Conservation (phyloP, 2,329 filamentous ascomycete species). For the Colletotrichum lupini region DNA sequence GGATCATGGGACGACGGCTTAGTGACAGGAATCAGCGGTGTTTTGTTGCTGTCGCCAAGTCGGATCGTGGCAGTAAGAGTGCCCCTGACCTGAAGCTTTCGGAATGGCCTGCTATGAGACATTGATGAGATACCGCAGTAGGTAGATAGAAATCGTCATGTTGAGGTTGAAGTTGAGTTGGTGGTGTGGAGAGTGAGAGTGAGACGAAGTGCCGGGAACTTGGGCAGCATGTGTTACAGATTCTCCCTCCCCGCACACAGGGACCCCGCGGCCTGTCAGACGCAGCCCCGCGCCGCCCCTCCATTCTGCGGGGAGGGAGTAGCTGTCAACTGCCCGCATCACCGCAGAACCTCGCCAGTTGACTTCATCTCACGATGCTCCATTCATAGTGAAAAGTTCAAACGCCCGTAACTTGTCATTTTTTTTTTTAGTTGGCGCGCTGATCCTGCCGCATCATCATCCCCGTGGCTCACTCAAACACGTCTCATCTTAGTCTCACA, state of each 20-base stretch:
- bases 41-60: too few species aligned
- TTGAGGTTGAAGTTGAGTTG: background rate
- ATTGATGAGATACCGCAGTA: background rate
- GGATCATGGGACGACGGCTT: too few species aligned
- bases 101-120: background rate
- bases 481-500: background rate
- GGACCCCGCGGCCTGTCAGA: constrained; percentile 11
- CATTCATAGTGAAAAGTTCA: too few species aligned
- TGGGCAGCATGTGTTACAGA: background rate
- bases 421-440: background rate
- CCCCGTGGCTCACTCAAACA: background rate
- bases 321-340: background rate
- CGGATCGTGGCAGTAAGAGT: too few species aligned
- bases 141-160: background rate
- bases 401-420: background rate
- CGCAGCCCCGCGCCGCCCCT: background rate
- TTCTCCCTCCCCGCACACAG: background rate
- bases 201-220: background rate
- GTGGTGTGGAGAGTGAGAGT: background rate
- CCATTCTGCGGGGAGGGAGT: background rate
- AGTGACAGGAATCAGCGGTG: too few species aligned
- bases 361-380: background rate
- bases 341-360: background rate
- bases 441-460: background rate
- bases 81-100: too few species aligned